Base-by-base conservation (phyloP, 441 rosid genomes). In the Adansonia madagascariensis region DNA sequence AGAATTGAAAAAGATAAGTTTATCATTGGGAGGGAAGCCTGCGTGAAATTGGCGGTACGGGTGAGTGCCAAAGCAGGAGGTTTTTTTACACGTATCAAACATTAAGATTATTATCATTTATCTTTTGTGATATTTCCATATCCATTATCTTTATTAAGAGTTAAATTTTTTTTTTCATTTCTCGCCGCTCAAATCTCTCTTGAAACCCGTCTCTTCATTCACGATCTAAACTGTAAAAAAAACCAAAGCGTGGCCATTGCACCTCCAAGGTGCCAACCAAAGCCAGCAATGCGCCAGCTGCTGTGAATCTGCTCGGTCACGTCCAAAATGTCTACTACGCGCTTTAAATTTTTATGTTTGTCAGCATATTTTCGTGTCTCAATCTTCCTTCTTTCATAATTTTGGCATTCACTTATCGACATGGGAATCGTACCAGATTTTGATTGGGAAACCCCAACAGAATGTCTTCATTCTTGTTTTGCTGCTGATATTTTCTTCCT, bases 61-160 rank as follows among this genome's bases (percentile, higher is more conserved):
- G 15, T 55, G 65, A 41, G 41, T 50, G 15, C 49, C 9, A n/a
- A 50, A 43, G 63, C 17, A 8, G 39, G 15, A 4, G 55, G 5
- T 3, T 0, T 0, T 15, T 73, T 61, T 73, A 44, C 55, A 73
- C 70, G 75, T 80, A 80, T 60, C 74, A 8, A 5, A 11, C 52
- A 15, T 3, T 44, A 46, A n/a, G 59, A 11, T 1, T 24, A 1
- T 60, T 15, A 3, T 64, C 27, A 27, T 35, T 14, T 35, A 0
- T 31, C 49, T 3, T 9, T 60, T 12, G 0, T 27, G 49, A 80
- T 71, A 46, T 77, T 49, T 10, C 4, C 22, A 8, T 31, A 17
- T 60, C 65, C 8, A 17, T 6, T 11, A 3, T 10, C 10, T 41
- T 47, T 49, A 17, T 47, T 31, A 4, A 67, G 6, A 49, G 31